These are phyloP conservation scores for Hypericum perforatum DNA, from an alignment of 345 rosid species.

Conservation along the genomic window DNA sequence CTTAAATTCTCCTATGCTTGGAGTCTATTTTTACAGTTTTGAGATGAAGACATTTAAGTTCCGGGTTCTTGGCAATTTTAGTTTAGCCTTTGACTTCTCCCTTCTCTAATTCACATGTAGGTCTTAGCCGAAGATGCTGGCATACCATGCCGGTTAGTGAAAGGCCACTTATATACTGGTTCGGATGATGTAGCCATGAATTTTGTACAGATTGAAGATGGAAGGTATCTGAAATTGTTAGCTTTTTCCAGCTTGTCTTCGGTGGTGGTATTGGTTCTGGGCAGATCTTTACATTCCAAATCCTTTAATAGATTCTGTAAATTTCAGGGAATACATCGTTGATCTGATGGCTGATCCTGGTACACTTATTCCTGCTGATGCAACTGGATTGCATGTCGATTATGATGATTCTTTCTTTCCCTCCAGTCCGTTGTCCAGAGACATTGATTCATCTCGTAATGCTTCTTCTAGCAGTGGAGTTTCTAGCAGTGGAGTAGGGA, in stretches of 20 bases:
- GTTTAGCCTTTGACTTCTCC: slow-evolving; percentile 1
- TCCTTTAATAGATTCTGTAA: slow-evolving; percentile 17
- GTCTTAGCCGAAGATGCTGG: slow-evolving; percentile 83
- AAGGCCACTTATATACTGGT: slow-evolving; percentile 83
- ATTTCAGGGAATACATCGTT: slow-evolving; percentile 92
- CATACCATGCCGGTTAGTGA: slow-evolving; percentile 84
- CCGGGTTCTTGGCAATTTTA: too few relatives aligned
- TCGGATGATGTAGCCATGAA: slow-evolving; percentile 89
- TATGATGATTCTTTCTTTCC: slow-evolving; percentile 52
- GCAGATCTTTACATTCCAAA: too few relatives aligned
- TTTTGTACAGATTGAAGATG: slow-evolving; percentile 76
- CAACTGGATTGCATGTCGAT: slow-evolving; percentile 54
- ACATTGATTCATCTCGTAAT: slow-evolving; percentile 43
- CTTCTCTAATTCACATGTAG: slow-evolving; percentile 31
- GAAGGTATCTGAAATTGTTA: slow-evolving; percentile 47
- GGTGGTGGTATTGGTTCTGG: too few relatives aligned
- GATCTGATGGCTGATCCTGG: slow-evolving; percentile 98
- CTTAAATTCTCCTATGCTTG: too few relatives aligned
- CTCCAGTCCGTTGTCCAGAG: slow-evolving; percentile 58
- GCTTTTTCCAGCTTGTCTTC: not conserved
- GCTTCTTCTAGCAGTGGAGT: slow-evolving; percentile 46
- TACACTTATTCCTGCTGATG: slow-evolving; percentile 86
- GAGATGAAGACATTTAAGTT: too few relatives aligned
- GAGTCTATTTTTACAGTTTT: too few relatives aligned
- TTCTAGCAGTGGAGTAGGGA: slow-evolving; percentile 33